Evolutionary conservation across 495 filamentous ascomycete species (phyloP), one percentile per base, ranked within the genome.

Genomic region (Penicillium salamii): DNA sequence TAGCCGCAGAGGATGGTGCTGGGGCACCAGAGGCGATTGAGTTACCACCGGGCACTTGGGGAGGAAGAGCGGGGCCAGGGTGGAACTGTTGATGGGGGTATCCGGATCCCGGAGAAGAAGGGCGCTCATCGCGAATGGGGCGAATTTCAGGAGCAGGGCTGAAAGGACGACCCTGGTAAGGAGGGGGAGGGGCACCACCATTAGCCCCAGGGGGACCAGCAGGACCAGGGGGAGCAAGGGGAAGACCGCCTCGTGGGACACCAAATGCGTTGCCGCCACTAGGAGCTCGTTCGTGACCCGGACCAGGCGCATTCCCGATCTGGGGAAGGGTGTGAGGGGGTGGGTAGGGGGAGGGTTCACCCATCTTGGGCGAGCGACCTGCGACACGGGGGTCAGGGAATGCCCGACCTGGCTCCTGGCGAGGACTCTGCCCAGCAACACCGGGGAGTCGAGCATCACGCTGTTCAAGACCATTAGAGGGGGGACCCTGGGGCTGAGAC

Each of bases 71-170:
- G 42, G 84, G 81, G 23, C 86, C 82, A 59, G 88, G 85, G 32
- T 88, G 86, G 53, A 81, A 85, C 57, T 86, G 86, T 45, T 87
- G 84, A 56, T 90, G 91, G 3, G 86, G 82, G 60, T 95, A 96
- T 29, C 78, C 81, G 41, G 87, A 84, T 50, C 87, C 88, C 20
- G 91, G 89, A 9, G 93, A 96, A 13, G 90, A 83, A 54, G 88
- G 85, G 23, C 88, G 83, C 58, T 88, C 87, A 48, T 97, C 92
- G 54, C 91, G 81, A 59, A 95, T 83, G 0, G 91, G 89, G 38
- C 90, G 84, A 42, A 91, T 86, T 44, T 97, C 92, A 28, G 87
- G 81, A 20, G 87, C 82, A 32, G 91, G 91, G 58, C 87, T 93
- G 54, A 82, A 84, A 1, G 78, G 75, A 40, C 81, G 75, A 36